Conservation (phyloP, 352 stramenopile genomes). For the Phytophthora tentaculata region DNA sequence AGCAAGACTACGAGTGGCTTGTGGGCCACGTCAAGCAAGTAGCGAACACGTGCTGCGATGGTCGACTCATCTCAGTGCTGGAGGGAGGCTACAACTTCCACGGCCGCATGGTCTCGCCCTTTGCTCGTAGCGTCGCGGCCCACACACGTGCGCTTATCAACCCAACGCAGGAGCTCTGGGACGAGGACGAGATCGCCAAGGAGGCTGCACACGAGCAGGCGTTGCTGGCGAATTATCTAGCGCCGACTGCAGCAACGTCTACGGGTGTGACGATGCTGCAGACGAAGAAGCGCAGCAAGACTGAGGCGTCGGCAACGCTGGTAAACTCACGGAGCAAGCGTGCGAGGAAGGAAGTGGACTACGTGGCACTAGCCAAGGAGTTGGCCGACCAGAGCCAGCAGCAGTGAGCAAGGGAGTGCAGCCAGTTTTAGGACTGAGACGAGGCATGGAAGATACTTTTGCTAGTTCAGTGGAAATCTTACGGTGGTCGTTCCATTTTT, state of each 20-base stretch:
- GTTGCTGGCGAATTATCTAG: conserved; percentile 59
- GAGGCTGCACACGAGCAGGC: conserved; percentile 57
- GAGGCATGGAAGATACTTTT: conserved; percentile 25
- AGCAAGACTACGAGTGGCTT: conserved; percentile 90
- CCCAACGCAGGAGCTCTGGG: conserved; percentile 54
- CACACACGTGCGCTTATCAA: conserved; percentile 67
- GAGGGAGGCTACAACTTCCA: conserved; percentile 91
- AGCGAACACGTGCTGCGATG: conserved; percentile 72
- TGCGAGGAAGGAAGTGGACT: conserved; percentile 65
- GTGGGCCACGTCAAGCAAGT: conserved; percentile 76
- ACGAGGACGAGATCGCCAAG: conserved; percentile 51
- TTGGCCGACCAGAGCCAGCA: conserved; percentile 40
- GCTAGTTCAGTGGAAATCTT: too few species aligned
- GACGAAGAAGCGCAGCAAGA: conserved; percentile 44
- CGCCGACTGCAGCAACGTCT: conserved; percentile 13
- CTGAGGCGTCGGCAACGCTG: conserved; percentile 9
- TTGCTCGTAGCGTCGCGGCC: conserved; percentile 77
- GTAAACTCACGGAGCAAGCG: conserved; percentile 51
- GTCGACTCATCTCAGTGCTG: conserved; percentile 82
- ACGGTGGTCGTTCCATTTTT: neutral
- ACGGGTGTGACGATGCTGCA: conserved; percentile 30
- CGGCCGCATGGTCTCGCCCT: conserved; percentile 80
- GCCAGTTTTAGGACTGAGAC: conserved; percentile 8
- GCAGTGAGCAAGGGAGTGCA: conserved; percentile 9
- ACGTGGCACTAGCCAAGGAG: conserved; percentile 68